Conservation (phyloP, 2,329 filamentous ascomycete species). For the Cladosporium austrohemisphaericum region DNA sequence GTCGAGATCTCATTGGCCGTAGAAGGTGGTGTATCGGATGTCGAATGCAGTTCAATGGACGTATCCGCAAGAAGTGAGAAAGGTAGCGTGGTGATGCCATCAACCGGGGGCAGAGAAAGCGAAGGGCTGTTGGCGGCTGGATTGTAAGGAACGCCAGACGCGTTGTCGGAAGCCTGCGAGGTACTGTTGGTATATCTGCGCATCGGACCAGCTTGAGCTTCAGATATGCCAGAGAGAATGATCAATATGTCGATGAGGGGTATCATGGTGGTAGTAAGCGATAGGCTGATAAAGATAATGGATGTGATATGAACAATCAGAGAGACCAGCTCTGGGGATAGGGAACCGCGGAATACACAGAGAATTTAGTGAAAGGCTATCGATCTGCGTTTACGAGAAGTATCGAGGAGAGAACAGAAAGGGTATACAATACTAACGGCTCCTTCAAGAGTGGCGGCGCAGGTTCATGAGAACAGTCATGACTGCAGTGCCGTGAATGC, state of each 20-base stretch:
- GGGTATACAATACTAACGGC: neutral
- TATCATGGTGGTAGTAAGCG: neutral
- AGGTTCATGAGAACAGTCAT: neutral
- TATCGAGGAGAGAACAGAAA: neutral
- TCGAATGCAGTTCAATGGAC: neutral
- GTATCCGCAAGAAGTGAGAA: slow-evolving; percentile 1
- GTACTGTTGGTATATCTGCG: slow-evolving; percentile 8
- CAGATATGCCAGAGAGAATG: neutral
- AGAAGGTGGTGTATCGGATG: neutral
- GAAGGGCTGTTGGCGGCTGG: neutral
- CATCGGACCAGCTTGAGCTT: neutral
- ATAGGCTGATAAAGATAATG: neutral
- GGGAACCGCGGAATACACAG: too few relatives aligned
- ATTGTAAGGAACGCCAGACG: neutral
- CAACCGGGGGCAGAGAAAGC: neutral
- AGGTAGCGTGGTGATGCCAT: slow-evolving; percentile 4
- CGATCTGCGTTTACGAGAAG: too few relatives aligned
- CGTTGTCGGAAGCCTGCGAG: neutral
- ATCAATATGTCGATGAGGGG: slow-evolving; percentile 2
- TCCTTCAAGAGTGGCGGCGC: neutral
- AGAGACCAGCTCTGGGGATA: slow-evolving; percentile 7
- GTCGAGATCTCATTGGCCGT: neutral
- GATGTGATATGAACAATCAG: neutral
- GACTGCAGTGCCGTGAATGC: neutral
- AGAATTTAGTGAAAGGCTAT: too few relatives aligned